Evolutionary conservation across 106 monocot genomes (phyloP), one percentile per base, ranked within the genome.

Genomic region (Alisma plantagoaquatica): DNA sequence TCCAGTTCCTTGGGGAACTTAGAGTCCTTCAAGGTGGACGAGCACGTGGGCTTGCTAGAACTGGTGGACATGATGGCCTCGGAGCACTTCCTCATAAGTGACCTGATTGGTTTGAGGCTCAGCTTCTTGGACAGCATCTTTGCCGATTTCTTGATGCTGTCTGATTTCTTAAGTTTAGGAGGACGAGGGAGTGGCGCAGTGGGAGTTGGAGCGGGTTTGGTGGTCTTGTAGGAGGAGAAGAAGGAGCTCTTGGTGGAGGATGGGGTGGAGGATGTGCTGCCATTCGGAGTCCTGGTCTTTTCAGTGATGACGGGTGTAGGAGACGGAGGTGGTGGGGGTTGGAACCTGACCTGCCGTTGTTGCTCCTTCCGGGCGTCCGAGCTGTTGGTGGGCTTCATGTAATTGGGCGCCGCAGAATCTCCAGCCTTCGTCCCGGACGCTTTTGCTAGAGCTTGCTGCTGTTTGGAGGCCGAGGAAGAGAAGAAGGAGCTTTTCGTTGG

Each of bases 11-110:
- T 30, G 2, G 94, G 76, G 33, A 88, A 84, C 60, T 55, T 84
- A 4, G 59, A 72, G 42, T 81, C 77, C 71, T 74, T 91, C 23
- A 79, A 22, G n/a, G 77, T 67, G 10, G 83, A 80, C 8, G 84
- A 91, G 51, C 80, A 77, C n/a, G 75, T 81, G 6, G 77, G 73
- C 57, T 62, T 73, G 55, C 16, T 56, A 29, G 54, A 33, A 41
- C 32, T 21, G 26, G 63, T 42, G 30, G 21, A 23, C 20, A 54
- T 42, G 61, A 49, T 31, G n/a, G 31, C 22, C 1, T 38, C 66
- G 21, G 28, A 50, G 53, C 62, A 64, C 65, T 69, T 73, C 72
- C 69, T 87, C 59, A 33, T 54, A 33, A 38, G 47, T 54, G 82
- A 33, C 44, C 63, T 78, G 18, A 53, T 17, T 10, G 46, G 41